phyloP scores from a whole-genome alignment of 768 basidiomycete species.

The Suillus decipiens region DNA sequence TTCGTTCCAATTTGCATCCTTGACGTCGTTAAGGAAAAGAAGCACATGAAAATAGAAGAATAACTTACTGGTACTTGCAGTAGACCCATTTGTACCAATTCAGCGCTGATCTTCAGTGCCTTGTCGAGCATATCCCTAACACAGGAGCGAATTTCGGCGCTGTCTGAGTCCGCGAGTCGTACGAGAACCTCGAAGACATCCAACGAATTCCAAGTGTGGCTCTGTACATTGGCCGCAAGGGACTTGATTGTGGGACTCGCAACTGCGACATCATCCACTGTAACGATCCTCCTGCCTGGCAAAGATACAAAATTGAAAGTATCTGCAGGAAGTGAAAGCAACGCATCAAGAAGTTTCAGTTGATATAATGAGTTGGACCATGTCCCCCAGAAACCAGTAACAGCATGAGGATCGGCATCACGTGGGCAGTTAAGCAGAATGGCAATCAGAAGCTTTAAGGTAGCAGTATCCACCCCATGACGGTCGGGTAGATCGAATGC shows the following conservation, averaged over 20 bases:
- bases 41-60: slow-evolving; percentile 9
- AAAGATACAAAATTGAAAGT: slow-evolving; percentile 92
- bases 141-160: slow-evolving; percentile 66
- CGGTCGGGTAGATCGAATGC: slow-evolving; percentile 86
- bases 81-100: slow-evolving; percentile 91
- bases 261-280: slow-evolving; percentile 82
- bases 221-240: slow-evolving; percentile 87
- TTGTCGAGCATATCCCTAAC: slow-evolving; percentile 93
- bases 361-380: slow-evolving; percentile 90
- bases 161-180: slow-evolving; percentile 73
- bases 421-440: slow-evolving; percentile 83
- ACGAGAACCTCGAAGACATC: slow-evolving; percentile 89
- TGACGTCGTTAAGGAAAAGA: slow-evolving; percentile 1
- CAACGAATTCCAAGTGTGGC: slow-evolving; percentile 92
- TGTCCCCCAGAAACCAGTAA: slow-evolving; percentile 79
- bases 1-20: slow-evolving; percentile 86
- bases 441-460: slow-evolving; percentile 85
- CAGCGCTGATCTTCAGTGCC: slow-evolving; percentile 90
- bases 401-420: slow-evolving; percentile 74
- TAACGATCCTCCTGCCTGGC: slow-evolving; percentile 80
- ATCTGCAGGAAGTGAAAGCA: slow-evolving; percentile 86
- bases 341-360: slow-evolving; percentile 82
- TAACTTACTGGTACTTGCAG: slow-evolving; percentile 83
- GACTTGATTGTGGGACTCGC: slow-evolving; percentile 92
- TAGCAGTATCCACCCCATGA: slow-evolving; percentile 85